Evolutionary conservation across 148 eudicot species (phyloP), one percentile per base, ranked within the genome.

Genomic region (Cornus suecica): DNA sequence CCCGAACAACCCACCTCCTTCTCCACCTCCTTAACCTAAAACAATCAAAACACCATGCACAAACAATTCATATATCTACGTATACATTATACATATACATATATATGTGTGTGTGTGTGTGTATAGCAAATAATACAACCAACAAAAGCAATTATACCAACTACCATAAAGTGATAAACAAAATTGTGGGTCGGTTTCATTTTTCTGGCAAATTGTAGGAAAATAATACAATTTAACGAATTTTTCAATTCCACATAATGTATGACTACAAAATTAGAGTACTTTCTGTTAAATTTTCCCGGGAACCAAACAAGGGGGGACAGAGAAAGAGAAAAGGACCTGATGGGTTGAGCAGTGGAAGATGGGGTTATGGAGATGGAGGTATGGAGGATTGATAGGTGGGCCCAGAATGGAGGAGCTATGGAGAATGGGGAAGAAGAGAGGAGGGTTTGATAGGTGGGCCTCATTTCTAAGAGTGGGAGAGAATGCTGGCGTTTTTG

Each of bases 21-120:
- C 11, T 14, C 76, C 69, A 60, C 28, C 22, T 13, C 24, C 45
- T 42, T 52, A 58, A 70, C 41, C 73, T 74, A 20, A 69, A 61
- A 29, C 65, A 65, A 65, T 48, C 64, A 32, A 66, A 4, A 14
- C 1, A 63, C 10, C 41, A 51, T 34, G 5, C 8, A 27, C 26
- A 22, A 16, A 22, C 15, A 71, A 10, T 34, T 5, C 22, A 48
- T 48, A 16, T 28, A 54, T 13, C 13, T 24, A 13, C 29, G 20
- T 3, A 10, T 54, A 4, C 11, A 4, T 54, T 54, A 22, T 4
- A 48, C 3, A n/a, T n/a, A n/a, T 13, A 48, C 15, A 48, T 48
- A 48, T 13, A 48, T 48, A 45, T 45, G 10, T 45, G n/a, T n/a
- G n/a, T n/a, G n/a, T n/a, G n/a, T n/a, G n/a, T n/a, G n/a, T n/a